Evolutionary conservation across 2,329 filamentous ascomycete species (phyloP), one percentile per base, ranked within the genome.

Genomic region (Beauveria rudraprayagi): DNA sequence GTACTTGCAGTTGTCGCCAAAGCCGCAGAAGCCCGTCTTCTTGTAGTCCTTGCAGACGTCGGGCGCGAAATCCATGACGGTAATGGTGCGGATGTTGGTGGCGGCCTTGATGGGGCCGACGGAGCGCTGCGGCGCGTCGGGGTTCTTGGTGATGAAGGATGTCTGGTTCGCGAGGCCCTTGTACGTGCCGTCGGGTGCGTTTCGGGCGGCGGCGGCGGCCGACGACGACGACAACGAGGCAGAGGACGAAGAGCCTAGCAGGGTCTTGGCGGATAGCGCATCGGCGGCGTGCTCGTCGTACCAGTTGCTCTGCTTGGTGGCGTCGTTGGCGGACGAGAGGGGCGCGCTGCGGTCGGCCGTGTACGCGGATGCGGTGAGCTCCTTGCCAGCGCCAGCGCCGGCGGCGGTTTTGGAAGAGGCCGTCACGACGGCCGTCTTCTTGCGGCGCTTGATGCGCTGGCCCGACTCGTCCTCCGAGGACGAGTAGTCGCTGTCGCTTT

Each of bases 31-130:
- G 0, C 88, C 88, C 0, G 87, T 94, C 68, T 90, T 83, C 67
- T 93, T 93, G 74, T 91, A 94, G 71, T 97, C 94, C 73, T 97
- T 97, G 76, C 94, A 99, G 0, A 96, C 90, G 66, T 97, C 93
- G 0, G 93, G 91, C 0, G 90, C 88, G 71, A 91, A 97, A 71
- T 99, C 94, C 37, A 86, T 96, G 7, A 93, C 83, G 0, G 92
- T 97, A 65, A 96, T 88, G 2, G 90, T 96, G 56, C 94, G 86
- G 61, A 99, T 87, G 69, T 97, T 97, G 1, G 90, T 90, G 0
- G 93, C 83, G 1, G 90, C 89, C 74, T 96, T 96, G 64, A 95
- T 82, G 0, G 94, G 94, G 0, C 94, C 94, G 34, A 96, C 88
- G 41, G 83, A 80, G 65, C 86, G 82, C 30, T 76, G 77, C 2